Evolutionary conservation across 2,329 filamentous ascomycete species (phyloP).

Genomic region (Sporothrix inflata): DNA sequence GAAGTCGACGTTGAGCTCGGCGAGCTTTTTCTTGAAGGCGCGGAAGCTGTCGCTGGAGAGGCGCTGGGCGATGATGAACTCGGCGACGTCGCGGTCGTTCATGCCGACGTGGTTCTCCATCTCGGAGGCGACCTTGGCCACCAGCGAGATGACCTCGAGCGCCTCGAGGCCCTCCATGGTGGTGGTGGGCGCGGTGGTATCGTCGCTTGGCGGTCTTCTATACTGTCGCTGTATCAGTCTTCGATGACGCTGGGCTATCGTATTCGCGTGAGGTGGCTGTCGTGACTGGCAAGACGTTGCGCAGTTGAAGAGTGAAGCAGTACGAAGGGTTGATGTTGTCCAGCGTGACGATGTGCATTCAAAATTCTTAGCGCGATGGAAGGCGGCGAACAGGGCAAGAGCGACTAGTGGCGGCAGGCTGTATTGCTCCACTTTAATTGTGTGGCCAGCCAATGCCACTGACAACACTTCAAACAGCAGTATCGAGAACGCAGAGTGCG

Average conservation of each 20-base stretch:
- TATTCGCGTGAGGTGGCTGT: neutral
- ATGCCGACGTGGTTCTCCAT: constrained; percentile 92
- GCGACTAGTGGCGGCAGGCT: neutral
- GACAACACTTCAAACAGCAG: neutral
- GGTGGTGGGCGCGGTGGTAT: constrained; percentile 12
- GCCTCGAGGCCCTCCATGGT: constrained; percentile 88
- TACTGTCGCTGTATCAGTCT: too few relatives aligned
- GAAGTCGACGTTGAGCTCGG: constrained; percentile 74
- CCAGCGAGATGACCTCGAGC: constrained; percentile 89
- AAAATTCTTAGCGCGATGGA: constrained; percentile 18
- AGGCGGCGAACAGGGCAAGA: constrained; percentile 14
- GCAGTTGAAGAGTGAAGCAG: neutral
- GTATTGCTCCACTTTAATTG: neutral
- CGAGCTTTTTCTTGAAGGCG: constrained; percentile 76
- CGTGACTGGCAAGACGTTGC: neutral
- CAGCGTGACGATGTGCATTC: neutral
- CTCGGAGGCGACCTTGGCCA: constrained; percentile 92
- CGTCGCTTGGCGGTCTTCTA: neutral
- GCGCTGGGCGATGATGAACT: constrained; percentile 93
- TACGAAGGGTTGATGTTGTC: neutral
- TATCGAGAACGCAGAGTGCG: neutral
- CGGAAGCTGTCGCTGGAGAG: constrained; percentile 69
- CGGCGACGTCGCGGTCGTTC: constrained; percentile 90
- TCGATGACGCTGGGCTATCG: neutral
- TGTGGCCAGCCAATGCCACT: neutral